phyloP scores from a whole-genome alignment of 306 rosid species.

The Citrullus colocynthis region DNA sequence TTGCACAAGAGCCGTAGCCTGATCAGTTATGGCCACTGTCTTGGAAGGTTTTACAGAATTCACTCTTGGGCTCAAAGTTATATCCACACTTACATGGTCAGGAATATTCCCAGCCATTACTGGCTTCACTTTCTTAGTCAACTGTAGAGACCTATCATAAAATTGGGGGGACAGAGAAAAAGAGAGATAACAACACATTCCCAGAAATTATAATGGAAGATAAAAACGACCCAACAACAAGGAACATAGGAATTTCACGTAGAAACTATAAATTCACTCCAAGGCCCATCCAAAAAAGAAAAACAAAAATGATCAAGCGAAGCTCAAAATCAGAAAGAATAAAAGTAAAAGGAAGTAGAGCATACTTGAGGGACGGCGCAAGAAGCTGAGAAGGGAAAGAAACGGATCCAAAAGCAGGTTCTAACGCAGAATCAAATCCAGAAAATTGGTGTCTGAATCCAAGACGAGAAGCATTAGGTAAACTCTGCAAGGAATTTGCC shows the following conservation, averaged over 20 bases:
- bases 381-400: slow-evolving; percentile 20
- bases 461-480: slow-evolving; percentile 7
- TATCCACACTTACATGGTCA: slow-evolving; percentile 32
- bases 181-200: neutral
- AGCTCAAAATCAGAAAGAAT: neutral
- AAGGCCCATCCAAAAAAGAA: neutral
- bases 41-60: slow-evolving; percentile 74
- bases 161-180: neutral
- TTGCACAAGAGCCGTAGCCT: slow-evolving; percentile 69
- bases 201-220: neutral
- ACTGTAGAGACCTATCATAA: slow-evolving; percentile 14
- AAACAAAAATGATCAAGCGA: neutral
- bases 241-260: neutral
- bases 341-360: neutral
- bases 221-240: neutral
- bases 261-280: neutral
- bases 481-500: slow-evolving; percentile 28
- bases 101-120: slow-evolving; percentile 27
- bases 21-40: slow-evolving; percentile 75
- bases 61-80: slow-evolving; percentile 71
- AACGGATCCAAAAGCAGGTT: slow-evolving; percentile 18
- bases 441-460: slow-evolving; percentile 8
- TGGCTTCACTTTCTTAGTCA: slow-evolving; percentile 4
- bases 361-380: slow-evolving; percentile 22
- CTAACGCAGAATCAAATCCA: slow-evolving; percentile 8